Base-by-base conservation (phyloP, 805 yeast species). In the Barnettozyma pratensis region DNA sequence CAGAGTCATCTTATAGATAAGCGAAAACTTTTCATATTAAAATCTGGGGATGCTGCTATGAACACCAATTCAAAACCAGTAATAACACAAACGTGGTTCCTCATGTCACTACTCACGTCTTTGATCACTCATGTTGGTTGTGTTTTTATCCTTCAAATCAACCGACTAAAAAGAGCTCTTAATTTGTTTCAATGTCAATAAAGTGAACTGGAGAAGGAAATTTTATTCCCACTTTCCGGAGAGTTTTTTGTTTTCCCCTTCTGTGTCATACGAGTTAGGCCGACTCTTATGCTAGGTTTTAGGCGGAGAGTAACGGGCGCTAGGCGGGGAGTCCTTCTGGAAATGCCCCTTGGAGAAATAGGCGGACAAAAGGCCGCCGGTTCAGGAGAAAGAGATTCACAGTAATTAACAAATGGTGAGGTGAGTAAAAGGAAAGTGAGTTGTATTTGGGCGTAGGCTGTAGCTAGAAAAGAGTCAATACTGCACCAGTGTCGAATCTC, bases 51-150 rank as follows among this genome's bases (percentile, higher is more conserved):
- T 8, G 8, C 38, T 7, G 19, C 7, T n/a, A 14, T 12, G 7
- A 12, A 8, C 2, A 19, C 19, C 19, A 19, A 19, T 19, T 19
- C 19, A 19, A 19, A 19, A 19, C 19, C 19, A 19, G 19, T 19
- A 19, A 19, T 19, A 19, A 3, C 19, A 19, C 19, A 19, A 19
- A 19, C 19, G 19, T 3, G 19, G 3, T 19, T 19, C 19, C 19
- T 19, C 19, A 19, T 19, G 19, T 19, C 10, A 9, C 12, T 29
- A 51, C 54, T 43, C 37, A 51, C 54, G 54, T 51, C 54, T 51
- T 45, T 48, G 47, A 35, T 51, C 54, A 31, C 44, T 32, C 54
- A 51, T 51, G n/a, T 19, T 27, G 38, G 11, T 10, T 30, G 7
- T 26, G 27, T 34, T 31, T 8, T 31, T 31, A 8, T 31, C 19